These are phyloP conservation scores for Dissophora ornata DNA, from an alignment of 192 early-diverging fungal genomes.

Conservation along the genomic window DNA sequence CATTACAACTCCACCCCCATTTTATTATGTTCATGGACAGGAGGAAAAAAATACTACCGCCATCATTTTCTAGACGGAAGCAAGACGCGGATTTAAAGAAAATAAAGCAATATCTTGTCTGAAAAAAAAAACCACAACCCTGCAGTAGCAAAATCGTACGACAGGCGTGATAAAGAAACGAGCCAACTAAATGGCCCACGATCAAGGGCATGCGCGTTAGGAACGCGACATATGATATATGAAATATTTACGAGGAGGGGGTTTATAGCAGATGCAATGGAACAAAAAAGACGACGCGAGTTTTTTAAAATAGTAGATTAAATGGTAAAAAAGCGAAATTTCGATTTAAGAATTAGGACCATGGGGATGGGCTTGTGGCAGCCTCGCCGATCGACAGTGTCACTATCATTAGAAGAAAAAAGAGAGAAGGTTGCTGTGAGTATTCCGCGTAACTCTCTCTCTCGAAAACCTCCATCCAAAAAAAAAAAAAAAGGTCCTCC, in stretches of 20 bases:
- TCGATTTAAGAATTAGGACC: background rate
- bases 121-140: constrained; percentile 8
- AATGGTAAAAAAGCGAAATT: background rate
- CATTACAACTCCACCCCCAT: background rate
- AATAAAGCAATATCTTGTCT: too few relatives aligned
- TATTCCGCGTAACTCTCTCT: background rate
- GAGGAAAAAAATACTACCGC: too few relatives aligned
- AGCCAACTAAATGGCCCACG: background rate
- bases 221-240: too few relatives aligned
- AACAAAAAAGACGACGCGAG: background rate
- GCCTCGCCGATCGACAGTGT: constrained; percentile 24
- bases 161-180: too few relatives aligned
- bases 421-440: background rate
- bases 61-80: too few relatives aligned
- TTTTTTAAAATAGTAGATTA: background rate
- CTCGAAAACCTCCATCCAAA: background rate
- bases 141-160: too few relatives aligned
- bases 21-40: background rate
- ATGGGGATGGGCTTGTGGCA: constrained; percentile 22
- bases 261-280: too few relatives aligned
- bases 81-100: too few relatives aligned
- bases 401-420: constrained; percentile 10
- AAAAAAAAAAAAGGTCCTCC: constrained; percentile 4
- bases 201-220: background rate
- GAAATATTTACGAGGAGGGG: too few relatives aligned